These are phyloP conservation scores for Aquilaria sinensis DNA, from an alignment of 345 rosid species.

Conservation along the genomic window DNA sequence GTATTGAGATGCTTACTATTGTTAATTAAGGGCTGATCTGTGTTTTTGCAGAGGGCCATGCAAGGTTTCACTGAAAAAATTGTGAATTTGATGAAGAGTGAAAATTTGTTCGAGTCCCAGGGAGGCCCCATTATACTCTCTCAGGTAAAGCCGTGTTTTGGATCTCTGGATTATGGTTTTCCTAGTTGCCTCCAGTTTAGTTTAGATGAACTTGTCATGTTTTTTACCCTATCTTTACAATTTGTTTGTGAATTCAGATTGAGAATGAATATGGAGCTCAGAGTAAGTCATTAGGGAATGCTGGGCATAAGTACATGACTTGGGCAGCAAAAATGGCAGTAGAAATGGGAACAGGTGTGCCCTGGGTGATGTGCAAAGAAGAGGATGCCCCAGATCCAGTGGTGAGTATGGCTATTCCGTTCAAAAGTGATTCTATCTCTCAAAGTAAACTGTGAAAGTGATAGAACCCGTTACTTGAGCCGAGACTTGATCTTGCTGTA, in stretches of 20 bases:
- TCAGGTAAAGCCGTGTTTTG: constrained; percentile 45
- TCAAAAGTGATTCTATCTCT: too few species aligned
- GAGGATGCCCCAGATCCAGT: constrained; percentile 99
- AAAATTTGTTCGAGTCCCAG: constrained; percentile 86
- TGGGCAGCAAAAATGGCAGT: constrained; percentile 99
- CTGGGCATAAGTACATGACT: constrained; percentile 75
- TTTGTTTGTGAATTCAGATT: constrained; percentile 42
- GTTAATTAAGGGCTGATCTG: background rate
- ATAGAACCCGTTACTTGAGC: too few species aligned
- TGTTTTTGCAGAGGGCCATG: constrained; percentile 78
- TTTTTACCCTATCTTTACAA: background rate
- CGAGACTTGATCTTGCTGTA: too few species aligned
- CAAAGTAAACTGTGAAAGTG: too few species aligned
- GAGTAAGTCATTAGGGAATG: constrained; percentile 68
- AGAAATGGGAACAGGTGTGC: constrained; percentile 80
- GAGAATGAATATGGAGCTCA: constrained; percentile 97
- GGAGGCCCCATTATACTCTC: constrained; percentile 98
- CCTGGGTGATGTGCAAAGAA: constrained; percentile 99
- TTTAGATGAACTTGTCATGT: constrained; percentile 8
- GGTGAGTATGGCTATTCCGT: constrained; percentile 29
- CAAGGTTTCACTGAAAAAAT: constrained; percentile 91
- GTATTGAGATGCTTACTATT: too few species aligned
- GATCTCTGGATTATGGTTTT: background rate
- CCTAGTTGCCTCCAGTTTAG: background rate
- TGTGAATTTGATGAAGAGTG: constrained; percentile 92